These are phyloP conservation scores for Pulveroboletus sp. DNA, from an alignment of 768 basidiomycete genomes.

Conservation along the genomic window DNA sequence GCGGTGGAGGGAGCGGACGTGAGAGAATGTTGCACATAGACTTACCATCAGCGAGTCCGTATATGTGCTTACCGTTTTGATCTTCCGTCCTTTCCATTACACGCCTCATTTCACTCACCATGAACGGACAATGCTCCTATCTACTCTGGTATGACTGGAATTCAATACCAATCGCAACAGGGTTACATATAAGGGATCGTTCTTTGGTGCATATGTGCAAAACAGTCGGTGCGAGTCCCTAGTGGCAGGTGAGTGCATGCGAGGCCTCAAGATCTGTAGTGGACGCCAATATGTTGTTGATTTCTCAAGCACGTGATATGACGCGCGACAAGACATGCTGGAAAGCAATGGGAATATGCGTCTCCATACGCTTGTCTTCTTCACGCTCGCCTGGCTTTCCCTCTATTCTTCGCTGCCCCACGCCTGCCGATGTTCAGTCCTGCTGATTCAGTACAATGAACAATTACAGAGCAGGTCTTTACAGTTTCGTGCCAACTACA, in stretches of 20 bases:
- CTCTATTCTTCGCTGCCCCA: neutral
- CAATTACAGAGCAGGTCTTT: constrained; percentile 26
- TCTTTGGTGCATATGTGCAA: too few species aligned
- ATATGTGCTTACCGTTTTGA: constrained; percentile 12
- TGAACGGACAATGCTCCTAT: neutral
- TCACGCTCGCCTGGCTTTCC: too few species aligned
- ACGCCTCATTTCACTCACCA: constrained; percentile 1
- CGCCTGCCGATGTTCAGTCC: constrained; percentile 5
- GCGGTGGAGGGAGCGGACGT: constrained; percentile 1
- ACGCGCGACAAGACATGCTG: constrained; percentile 4
- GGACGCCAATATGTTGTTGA: too few species aligned
- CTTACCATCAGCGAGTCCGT: constrained; percentile 23
- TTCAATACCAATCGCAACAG: neutral
- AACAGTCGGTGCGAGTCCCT: too few species aligned
- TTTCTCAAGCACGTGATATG: constrained; percentile 23
- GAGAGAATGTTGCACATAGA: constrained; percentile 19
- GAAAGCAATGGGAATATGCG: constrained; percentile 1
- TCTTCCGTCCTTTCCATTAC: neutral
- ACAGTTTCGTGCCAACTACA: constrained; percentile 20
- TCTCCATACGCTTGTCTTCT: neutral
- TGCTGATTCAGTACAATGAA: constrained; percentile 16
- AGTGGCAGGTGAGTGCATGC: too few species aligned
- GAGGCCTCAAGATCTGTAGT: too few species aligned
- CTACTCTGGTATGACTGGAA: neutral
- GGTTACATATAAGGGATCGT: neutral